phyloP scores from a whole-genome alignment of 441 rosid species.

The Rhodomyrtus psidioides region DNA sequence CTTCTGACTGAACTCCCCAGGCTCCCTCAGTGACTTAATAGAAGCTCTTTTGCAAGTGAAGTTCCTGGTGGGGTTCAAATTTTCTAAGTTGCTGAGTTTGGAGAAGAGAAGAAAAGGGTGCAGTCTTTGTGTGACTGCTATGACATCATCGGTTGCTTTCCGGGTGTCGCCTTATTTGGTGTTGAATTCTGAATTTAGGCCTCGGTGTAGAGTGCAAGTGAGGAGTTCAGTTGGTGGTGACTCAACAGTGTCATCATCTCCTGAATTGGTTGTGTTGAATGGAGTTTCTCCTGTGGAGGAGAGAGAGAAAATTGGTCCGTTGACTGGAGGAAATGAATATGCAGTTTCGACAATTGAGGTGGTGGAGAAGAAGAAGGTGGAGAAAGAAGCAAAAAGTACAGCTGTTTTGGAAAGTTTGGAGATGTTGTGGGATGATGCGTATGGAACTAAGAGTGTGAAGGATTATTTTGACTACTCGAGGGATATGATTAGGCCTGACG shows the following conservation, averaged over 20 bases:
- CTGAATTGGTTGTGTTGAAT: background rate
- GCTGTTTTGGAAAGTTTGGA: conserved; percentile 33
- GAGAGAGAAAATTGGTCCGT: background rate
- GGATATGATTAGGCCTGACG: conserved; percentile 57
- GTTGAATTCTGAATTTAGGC: background rate
- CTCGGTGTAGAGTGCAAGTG: background rate
- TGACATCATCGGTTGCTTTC: background rate
- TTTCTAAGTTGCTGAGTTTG: background rate
- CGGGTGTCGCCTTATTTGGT: background rate
- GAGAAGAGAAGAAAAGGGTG: background rate
- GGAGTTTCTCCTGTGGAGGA: background rate
- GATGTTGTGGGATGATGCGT: conserved; percentile 91
- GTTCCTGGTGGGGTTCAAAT: background rate
- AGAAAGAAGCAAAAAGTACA: conserved; percentile 17
- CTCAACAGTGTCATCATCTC: background rate
- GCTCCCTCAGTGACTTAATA: background rate
- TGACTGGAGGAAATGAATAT: background rate
- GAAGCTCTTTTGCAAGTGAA: background rate
- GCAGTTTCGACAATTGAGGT: background rate
- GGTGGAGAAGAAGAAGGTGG: background rate
- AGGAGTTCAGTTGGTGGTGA: background rate
- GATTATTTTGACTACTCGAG: conserved; percentile 57
- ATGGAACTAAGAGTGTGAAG: conserved; percentile 51
- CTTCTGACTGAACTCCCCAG: background rate
- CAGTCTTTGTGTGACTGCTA: background rate